Base-by-base conservation (phyloP, 495 filamentous ascomycete species). In the Hypoxylon trugodes region DNA sequence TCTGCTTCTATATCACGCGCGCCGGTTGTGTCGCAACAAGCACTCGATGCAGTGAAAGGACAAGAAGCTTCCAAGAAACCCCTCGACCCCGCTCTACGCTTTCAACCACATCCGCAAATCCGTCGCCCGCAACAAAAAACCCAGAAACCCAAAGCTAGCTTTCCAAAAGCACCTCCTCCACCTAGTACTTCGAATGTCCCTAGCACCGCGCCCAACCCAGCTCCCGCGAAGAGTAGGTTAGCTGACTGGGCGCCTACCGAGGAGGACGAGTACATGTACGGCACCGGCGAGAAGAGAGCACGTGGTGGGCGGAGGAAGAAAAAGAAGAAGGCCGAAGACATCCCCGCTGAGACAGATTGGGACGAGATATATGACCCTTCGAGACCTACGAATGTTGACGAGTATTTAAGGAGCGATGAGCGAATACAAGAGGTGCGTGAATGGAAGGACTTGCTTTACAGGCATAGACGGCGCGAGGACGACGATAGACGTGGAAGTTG, bases 301-400 rank as follows among this genome's bases (percentile, higher is more conserved):
- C 87, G 93, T 50, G 91, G 91, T 35, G 91, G 91, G n/a, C 74
- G 81, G 25, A 80, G 85, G 57, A 93, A 93, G 78, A 86, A 90
- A 72, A 95, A 93, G 81, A 95, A 94, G 81, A 86, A 86, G 64
- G 79, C 81, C 32, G 87, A 90, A 19, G 79, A 84, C 33, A 73
- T 82, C 5, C 82, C 77, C 36, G 66, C 80, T 32, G 78, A 86
- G 46, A 90, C 90, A 36, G 87, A 96, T 69, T 97, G 93, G 94
- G 91, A 96, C 69, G 93, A 96, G 71, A 86, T 93, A 38, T 98
- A 97, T 68, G 94, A 97, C 67, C 90, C 92, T 0, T 82, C 89
- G 2, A 76, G 89, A 16, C 94, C 94, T 1, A 97, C 92, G 35
- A 91, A 86, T 52, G 93, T 94, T 56, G 87, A 92, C 41, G 90